Base-by-base conservation (phyloP, 2,329 filamentous ascomycete species). In the Hymenoscyphus albidus region DNA sequence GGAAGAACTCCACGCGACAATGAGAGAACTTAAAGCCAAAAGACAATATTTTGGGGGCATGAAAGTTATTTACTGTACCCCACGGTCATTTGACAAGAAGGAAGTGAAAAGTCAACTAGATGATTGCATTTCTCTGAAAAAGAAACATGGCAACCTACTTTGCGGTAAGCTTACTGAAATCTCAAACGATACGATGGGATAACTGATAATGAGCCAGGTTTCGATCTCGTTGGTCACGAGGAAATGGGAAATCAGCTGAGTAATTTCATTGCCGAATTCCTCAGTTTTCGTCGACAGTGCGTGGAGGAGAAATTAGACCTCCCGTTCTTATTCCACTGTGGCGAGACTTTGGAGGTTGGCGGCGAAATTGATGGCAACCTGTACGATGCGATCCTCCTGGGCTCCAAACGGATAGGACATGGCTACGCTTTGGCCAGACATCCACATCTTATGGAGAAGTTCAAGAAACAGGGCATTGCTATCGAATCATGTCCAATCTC, bases 401-500 rank as follows among this genome's bases (percentile, higher is more conserved):
- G 83, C 14, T 81, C 88, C 1, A 88, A 86, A 76, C 86, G 90
- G 14, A 89, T 93, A 60, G 90, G 89, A 0, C 90, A 93, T 71
- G 89, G 89, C 0, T 92, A 89, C 69, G 85, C 89, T 0, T 77
- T 92, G 3, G 80, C 88, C 14, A 83, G 86, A 64, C 89, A 92
- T 72, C 86, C 86, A 0, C 78, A 84, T 44, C 77, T 92, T n/a
- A 84, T 91, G 76, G 78, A 87, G 67, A 78, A 82, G 59, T 90
- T 91, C 82, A 87, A 84, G 75, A 76, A 80, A 64, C 79, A 80
- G n/a, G 80, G 81, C 10, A 83, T 92, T 40, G 91, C 88, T 69
- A 80, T 93, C n/a, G 90, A 93, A 77, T 78, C 90, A 1, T 92
- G 90, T 70, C 90, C 89, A 0, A 91, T 92, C 59, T 92, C 88